Base-by-base conservation (phyloP, 108 stramenopile genomes). In the Conticribra guillardii region DNA sequence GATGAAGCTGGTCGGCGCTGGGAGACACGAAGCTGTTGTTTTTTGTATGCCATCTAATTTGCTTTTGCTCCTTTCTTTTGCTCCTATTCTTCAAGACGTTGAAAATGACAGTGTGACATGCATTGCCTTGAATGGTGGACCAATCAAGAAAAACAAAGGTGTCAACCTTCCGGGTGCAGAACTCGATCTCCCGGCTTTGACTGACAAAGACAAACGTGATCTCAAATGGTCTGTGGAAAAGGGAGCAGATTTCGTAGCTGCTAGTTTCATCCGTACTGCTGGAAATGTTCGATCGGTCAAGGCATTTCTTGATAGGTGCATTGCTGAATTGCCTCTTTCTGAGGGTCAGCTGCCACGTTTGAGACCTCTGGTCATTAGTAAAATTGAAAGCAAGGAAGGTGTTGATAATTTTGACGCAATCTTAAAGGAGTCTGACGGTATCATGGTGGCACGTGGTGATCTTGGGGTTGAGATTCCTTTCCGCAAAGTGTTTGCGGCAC, bases 351-450 rank as follows among this genome's bases (percentile, higher is more conserved):
- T 23, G 16, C 57, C 71, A 48, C 81, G 68, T 55, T 61, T 87
- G 27, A 62, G 85, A 24, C 91, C 93, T 4, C 60, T 86, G 30
- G 89, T 97, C 32, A 90, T 97, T 53, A 73, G 82, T 55, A 97
- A 97, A 78, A 95, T 97, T 79, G 96, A 97, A 84, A 91, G 79
- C 56, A 90, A 88, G 73, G 92, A 91, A 63, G 94, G 94, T 2
- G 86, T 94, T 21, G 79, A 88, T 58, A 85, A 94, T 71, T 91
- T 94, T 79, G 84, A 87, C 61, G 90, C 86, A 57, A 90, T 94
- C 64, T 62, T 94, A 44, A 52, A 71, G 37, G 89, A 87, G 67
- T 76, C 76, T 9, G 93, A 94, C 76, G 89, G 88, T n/a, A 88
- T 94, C 64, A 94, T 94, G 93, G 90, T 94, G n/a, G 93, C 93